Evolutionary conservation across 139 green algal species (phyloP), one percentile per base, ranked within the genome.

Genomic region (Chlamydomonas sp.): DNA sequence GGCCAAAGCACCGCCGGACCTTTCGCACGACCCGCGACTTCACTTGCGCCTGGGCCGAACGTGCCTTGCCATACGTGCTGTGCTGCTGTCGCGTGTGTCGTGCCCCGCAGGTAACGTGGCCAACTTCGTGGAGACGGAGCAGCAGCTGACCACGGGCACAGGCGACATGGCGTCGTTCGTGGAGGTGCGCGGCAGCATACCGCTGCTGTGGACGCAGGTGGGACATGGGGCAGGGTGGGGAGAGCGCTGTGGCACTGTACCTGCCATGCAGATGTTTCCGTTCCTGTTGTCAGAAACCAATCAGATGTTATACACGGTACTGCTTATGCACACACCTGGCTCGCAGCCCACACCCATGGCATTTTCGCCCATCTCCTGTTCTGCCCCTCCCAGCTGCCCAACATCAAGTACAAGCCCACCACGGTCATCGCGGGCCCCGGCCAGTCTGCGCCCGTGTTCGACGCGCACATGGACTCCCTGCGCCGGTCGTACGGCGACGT

Each of bases 51-150:
- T 49, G 31, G 31, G 31, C 31, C 31, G 31, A 49, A 49, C 31
- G 31, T 49, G 31, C 31, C 12, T 62, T 31, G 12, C 18, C 16
- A 20, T 80, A 12, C 20, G n/a, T 80, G 75, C 75, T 16, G 18
- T 31, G 18, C 18, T 58, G n/a, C 20, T 31, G 31, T 49, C 31
- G 31, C 31, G 31, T 49, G 31, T 49, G 17, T 60, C 66, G 16
- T 78, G 1, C 10, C 14, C 20, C 16, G 0, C 89, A 92, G 94
- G 95, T 60, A 76, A 90, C 63, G 95, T 95, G 15, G 96, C 96
- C 80, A 99, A 99, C 95, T 97, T 96, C 90, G 97, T 98, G 63
- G 97, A 99, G 93, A 98, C 94, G 31, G 97, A 99, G 94, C 95
- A 98, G 93, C 63, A 98, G 49, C 72, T 98, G 87, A 80, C 85